Evolutionary conservation across 2,329 filamentous ascomycete genomes (phyloP).

Genomic region (Pezicula neosporulosa): DNA sequence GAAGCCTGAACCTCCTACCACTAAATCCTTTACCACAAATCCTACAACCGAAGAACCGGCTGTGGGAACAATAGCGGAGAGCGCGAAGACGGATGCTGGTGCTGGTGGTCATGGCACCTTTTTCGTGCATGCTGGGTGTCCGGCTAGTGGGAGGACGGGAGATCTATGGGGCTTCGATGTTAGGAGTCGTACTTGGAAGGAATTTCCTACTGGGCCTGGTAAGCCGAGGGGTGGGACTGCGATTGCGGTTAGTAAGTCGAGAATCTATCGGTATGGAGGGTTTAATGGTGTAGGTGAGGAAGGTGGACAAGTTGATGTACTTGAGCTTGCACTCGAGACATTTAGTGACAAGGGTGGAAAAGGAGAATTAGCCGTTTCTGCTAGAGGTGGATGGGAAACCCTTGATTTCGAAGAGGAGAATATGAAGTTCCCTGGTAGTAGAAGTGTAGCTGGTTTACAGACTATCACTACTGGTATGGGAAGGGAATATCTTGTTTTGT

Average conservation of each 20-base stretch:
- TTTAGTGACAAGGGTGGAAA: constrained; percentile 47
- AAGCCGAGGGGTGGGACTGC: constrained; percentile 64
- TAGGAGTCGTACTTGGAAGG: constrained; percentile 59
- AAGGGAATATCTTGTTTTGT: constrained; percentile 58
- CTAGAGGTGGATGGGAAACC: constrained; percentile 52
- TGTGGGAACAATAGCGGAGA: constrained; percentile 52
- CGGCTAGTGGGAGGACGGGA: constrained; percentile 53
- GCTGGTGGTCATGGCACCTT: constrained; percentile 65
- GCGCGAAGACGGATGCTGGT: constrained; percentile 54
- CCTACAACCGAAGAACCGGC: constrained; percentile 46
- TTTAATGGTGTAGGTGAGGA: constrained; percentile 69
- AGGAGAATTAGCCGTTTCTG: constrained; percentile 47
- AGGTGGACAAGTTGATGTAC: constrained; percentile 68
- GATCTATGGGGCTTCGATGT: constrained; percentile 82
- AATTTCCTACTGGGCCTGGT: constrained; percentile 64
- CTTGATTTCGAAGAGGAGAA: constrained; percentile 40
- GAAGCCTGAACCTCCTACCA: constrained; percentile 38
- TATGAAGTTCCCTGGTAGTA: constrained; percentile 45
- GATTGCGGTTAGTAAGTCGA: constrained; percentile 59
- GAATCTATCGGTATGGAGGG: constrained; percentile 76
- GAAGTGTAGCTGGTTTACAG: constrained; percentile 52
- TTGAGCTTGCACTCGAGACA: constrained; percentile 53
- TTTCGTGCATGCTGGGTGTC: constrained; percentile 74
- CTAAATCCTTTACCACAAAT: constrained; percentile 20
- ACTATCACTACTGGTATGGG: constrained; percentile 56